Evolutionary conservation across 1,139 yeast genomes (phyloP), one percentile per base, ranked within the genome.

Genomic region (Lodderomyces orthopsilosis): DNA sequence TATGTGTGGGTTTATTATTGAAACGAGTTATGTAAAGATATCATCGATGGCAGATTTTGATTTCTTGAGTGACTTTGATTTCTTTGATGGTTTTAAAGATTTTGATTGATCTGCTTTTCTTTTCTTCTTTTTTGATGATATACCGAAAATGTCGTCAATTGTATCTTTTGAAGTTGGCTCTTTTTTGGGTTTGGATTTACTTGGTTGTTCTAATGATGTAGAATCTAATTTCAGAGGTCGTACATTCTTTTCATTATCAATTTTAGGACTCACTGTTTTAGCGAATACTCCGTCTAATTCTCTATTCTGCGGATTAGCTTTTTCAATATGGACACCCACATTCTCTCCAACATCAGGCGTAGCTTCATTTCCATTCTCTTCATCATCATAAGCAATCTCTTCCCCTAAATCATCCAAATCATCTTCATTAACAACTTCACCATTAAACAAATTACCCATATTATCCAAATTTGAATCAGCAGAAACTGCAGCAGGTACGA

Each of bases 11-110:
- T n/a, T n/a, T n/a, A n/a, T 24, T 24, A 21, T 21, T 21, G 23
- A 21, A 21, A 21, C 8, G 7, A 5, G 32, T 27, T 26, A 37
- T 5, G 40, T 19, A 30, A 82, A 82, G 18, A 82, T 77, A 53
- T 74, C 79, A 56, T 81, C 86, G 38, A 81, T 81, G 5, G 76
- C 82, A 32, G 70, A 27, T 27, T 27, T 27, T 53, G 68, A 73
- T 49, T 67, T 73, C 57, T 66, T 72, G 22, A 6, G 4, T 21
- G 37, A 17, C 50, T 65, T 66, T 50, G 63, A 61, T 46, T 58
- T 34, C 18, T 19, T 22, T 12, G 37, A 19, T 15, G 23, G 22
- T 10, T 34, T 22, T 3, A 12, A 2, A 3, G 15, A 21, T 39
- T 54, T 30, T 46, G 55, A 55, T 49, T 56, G 48, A 41, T 51